These are phyloP conservation scores for Mortierella hygrophila DNA, from an alignment of 192 early-diverging fungal species.

Conservation along the genomic window DNA sequence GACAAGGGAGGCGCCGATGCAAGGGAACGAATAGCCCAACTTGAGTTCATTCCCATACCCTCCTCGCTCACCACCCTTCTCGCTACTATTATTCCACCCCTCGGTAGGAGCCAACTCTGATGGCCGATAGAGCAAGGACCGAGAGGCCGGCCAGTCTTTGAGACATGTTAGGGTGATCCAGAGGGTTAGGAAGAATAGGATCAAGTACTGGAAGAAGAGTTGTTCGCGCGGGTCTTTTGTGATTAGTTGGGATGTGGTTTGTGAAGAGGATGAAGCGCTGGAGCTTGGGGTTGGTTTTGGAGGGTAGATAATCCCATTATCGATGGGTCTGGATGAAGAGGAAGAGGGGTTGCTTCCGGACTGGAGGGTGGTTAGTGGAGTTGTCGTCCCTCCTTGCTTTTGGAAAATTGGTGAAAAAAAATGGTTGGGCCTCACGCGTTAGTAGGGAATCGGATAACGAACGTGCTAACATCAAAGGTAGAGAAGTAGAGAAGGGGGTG, in stretches of 20 bases:
- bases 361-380: too few species aligned
- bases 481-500: too few species aligned
- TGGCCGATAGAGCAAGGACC: not conserved
- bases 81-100: not conserved
- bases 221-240: not conserved
- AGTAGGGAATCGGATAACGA: too few species aligned
- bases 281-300: not conserved
- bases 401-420: too few species aligned
- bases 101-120: not conserved
- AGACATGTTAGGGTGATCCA: not conserved
- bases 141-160: not conserved
- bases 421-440: too few species aligned
- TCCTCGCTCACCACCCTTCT: not conserved
- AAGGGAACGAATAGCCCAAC: not conserved
- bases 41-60: not conserved
- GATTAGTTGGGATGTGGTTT: not conserved
- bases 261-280: not conserved
- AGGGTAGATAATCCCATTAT: not conserved
- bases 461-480: too few species aligned
- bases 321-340: not conserved
- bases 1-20: not conserved
- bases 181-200: not conserved
- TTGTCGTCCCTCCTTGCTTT: too few species aligned
- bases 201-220: not conserved
- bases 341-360: too few species aligned